phyloP scores from a whole-genome alignment of 345 rosid species.

The Citrus cavaleriei region DNA sequence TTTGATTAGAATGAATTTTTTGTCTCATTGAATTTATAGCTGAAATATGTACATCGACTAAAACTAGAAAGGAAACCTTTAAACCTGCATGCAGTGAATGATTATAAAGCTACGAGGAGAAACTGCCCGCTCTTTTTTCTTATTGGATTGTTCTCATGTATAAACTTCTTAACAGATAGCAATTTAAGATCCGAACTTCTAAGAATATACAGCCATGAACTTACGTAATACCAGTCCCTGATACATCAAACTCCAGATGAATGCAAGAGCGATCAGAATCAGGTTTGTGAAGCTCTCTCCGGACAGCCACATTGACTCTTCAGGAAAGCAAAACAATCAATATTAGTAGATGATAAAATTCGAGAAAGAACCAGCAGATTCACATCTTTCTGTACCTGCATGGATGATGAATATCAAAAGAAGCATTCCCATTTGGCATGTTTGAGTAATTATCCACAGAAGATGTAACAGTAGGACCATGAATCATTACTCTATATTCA shows the following conservation, averaged over 20 bases:
- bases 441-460: constrained; percentile 30
- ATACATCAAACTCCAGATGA: constrained; percentile 86
- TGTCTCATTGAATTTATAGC: not conserved
- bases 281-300: constrained; percentile 81
- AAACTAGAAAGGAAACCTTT: not conserved
- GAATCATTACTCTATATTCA: constrained; percentile 78
- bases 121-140: not conserved
- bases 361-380: not conserved
- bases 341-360: constrained; percentile 21
- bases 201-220: constrained; percentile 20
- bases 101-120: not conserved
- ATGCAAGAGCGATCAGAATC: constrained; percentile 93
- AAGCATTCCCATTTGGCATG: constrained; percentile 57
- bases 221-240: constrained; percentile 71
- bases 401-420: constrained; percentile 82
- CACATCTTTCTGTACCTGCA: constrained; percentile 50
- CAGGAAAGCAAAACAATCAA: constrained; percentile 11
- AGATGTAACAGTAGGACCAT: constrained; percentile 41
- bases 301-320: constrained; percentile 78
- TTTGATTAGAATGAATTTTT: not conserved
- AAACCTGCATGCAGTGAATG: not conserved
- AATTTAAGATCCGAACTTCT: constrained; percentile 6
- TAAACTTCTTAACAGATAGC: not conserved
- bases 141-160: not conserved
- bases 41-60: not conserved